phyloP scores from a whole-genome alignment of 805 yeast genomes.

The Lipomyces spencermartinsiae region DNA sequence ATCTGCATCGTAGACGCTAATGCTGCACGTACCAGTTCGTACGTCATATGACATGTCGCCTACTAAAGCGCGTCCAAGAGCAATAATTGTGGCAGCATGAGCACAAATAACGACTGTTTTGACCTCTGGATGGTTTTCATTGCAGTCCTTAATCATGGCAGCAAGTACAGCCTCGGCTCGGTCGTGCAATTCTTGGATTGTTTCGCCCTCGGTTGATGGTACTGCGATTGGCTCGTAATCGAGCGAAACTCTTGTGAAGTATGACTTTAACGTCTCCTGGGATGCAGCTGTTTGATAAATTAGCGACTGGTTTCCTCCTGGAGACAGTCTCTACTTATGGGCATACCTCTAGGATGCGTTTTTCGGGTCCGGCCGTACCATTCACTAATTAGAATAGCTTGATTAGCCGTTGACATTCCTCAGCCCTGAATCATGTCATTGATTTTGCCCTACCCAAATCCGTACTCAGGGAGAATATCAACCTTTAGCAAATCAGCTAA shows the following conservation, averaged over 20 bases:
- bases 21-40: slow-evolving; percentile 83
- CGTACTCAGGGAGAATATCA: slow-evolving; percentile 73
- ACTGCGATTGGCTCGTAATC: slow-evolving; percentile 62
- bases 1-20: slow-evolving; percentile 62
- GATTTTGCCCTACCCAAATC: slow-evolving; percentile 60
- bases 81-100: slow-evolving; percentile 93
- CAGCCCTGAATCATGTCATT: background rate
- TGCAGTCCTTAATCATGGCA: slow-evolving; percentile 63
- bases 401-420: background rate
- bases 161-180: slow-evolving; percentile 65
- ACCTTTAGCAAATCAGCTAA: slow-evolving; percentile 64
- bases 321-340: background rate
- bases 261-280: slow-evolving; percentile 53
- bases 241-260: slow-evolving; percentile 57
- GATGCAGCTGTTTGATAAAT: slow-evolving; percentile 54
- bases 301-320: background rate
- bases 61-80: slow-evolving; percentile 78
- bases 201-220: slow-evolving; percentile 77
- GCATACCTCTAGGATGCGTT: slow-evolving; percentile 62
- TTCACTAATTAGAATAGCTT: slow-evolving; percentile 52
- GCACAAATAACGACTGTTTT: slow-evolving; percentile 75
- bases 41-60: slow-evolving; percentile 58
- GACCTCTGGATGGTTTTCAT: slow-evolving; percentile 61
- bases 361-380: slow-evolving; percentile 81
- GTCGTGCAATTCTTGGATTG: slow-evolving; percentile 67